Conservation (phyloP, 2,329 filamentous ascomycete genomes). For the Fusarium concolor region DNA sequence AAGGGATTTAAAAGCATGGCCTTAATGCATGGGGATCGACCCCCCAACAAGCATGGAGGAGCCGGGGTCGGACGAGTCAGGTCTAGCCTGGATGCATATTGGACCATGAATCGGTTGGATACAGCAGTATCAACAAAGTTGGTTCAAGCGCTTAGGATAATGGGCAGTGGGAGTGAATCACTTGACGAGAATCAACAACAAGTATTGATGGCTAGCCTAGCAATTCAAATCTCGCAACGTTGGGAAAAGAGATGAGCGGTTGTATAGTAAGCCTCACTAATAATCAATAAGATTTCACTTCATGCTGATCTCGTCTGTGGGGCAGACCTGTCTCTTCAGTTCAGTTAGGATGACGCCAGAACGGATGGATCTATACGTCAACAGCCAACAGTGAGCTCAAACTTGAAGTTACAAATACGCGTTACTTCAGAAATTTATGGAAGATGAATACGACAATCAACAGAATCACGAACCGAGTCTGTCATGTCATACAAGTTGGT, state of each 20-base stretch:
- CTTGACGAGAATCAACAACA: conserved; percentile 1
- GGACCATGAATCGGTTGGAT: conserved; percentile 27
- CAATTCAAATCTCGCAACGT: conserved; percentile 13
- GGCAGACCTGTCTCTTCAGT: conserved; percentile 1
- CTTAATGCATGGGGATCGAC: conserved; percentile 41
- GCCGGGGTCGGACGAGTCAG: conserved; percentile 37
- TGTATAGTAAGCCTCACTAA: conserved; percentile 24
- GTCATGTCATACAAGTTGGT: neutral
- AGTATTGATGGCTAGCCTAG: neutral
- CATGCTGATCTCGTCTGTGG: conserved; percentile 26
- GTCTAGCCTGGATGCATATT: conserved; percentile 40
- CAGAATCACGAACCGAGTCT: neutral
- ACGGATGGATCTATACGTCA: conserved; percentile 39
- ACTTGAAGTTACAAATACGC: conserved; percentile 11
- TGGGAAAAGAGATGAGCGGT: conserved; percentile 16
- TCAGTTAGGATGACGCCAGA: conserved; percentile 42
- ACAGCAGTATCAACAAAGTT: conserved; percentile 15
- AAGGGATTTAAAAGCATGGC: conserved; percentile 26
- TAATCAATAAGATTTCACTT: conserved; percentile 21
- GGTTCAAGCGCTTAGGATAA: conserved; percentile 41
- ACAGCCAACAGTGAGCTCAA: neutral
- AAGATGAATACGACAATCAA: neutral
- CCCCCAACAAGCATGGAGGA: conserved; percentile 37
- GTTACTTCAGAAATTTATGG: neutral
- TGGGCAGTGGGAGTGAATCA: conserved; percentile 35